Conservation (phyloP, 768 basidiomycete genomes). For the Solioccasus polychromus region DNA sequence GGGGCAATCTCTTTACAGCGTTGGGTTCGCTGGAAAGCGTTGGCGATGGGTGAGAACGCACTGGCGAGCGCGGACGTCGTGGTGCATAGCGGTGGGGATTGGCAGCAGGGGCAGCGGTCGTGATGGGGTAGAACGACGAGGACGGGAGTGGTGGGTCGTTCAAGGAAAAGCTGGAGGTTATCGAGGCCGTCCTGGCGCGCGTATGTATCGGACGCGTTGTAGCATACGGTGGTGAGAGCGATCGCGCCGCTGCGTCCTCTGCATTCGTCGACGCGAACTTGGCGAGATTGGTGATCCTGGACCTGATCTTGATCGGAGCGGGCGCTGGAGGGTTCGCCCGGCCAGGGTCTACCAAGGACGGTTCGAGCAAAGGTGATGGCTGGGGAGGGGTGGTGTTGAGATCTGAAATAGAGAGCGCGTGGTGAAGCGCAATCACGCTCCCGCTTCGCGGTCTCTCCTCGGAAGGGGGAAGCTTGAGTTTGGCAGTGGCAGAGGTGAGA, state of each 20-base stretch:
- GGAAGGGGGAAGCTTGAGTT: slow-evolving; percentile 26
- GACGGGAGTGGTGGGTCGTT: slow-evolving; percentile 28
- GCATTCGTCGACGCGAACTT: slow-evolving; percentile 26
- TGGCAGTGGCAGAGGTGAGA: slow-evolving; percentile 21
- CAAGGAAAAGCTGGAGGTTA: slow-evolving; percentile 25
- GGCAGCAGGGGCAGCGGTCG: slow-evolving; percentile 50
- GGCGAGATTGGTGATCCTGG: slow-evolving; percentile 55
- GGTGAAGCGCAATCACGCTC: slow-evolving; percentile 25
- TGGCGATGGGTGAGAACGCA: slow-evolving; percentile 31
- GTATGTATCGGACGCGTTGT: slow-evolving; percentile 30
- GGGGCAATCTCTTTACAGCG: slow-evolving; percentile 12
- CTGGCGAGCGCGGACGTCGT: slow-evolving; percentile 34
- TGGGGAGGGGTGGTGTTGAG: slow-evolving; percentile 16
- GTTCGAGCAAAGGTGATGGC: slow-evolving; percentile 16
- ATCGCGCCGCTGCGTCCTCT: slow-evolving; percentile 38
- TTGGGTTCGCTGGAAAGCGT: slow-evolving; percentile 24
- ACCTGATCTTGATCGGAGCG: slow-evolving; percentile 48
- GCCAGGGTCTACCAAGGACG: slow-evolving; percentile 5
- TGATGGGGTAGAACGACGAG: slow-evolving; percentile 52
- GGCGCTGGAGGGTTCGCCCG: slow-evolving; percentile 15
- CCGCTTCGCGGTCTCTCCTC: slow-evolving; percentile 34
- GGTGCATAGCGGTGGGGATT: slow-evolving; percentile 54
- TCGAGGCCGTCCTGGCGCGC: slow-evolving; percentile 29
- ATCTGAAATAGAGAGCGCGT: slow-evolving; percentile 24
- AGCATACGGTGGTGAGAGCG: slow-evolving; percentile 30